Evolutionary conservation across 805 yeast genomes (phyloP).

Genomic region (Metschnikowia sp.): DNA sequence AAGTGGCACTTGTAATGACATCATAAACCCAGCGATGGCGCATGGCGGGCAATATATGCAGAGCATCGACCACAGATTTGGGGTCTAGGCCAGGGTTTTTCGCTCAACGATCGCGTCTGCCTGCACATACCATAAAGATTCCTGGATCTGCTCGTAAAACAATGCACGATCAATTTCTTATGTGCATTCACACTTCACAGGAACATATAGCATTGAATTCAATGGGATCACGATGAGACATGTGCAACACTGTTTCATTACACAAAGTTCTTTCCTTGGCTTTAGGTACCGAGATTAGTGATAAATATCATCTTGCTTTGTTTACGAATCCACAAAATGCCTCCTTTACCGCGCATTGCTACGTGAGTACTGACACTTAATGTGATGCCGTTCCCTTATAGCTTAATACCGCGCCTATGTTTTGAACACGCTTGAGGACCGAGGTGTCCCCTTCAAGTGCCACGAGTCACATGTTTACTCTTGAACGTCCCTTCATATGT

Average conservation of each 20-base stretch:
- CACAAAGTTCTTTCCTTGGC: background rate
- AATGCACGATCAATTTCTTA: background rate
- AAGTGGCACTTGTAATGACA: conserved; percentile 8
- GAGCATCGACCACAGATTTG: background rate
- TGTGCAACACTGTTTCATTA: too few relatives aligned
- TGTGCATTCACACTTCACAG: background rate
- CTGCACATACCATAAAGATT: background rate
- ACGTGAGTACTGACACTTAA: too few relatives aligned
- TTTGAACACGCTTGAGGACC: background rate
- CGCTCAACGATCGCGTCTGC: background rate
- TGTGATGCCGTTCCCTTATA: background rate
- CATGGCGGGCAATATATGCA: background rate
- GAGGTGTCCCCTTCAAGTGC: background rate
- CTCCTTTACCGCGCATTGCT: too few relatives aligned
- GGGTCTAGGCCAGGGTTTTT: conserved; percentile 6
- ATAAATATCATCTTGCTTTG: background rate
- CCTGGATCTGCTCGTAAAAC: conserved; percentile 4
- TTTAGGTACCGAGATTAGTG: background rate
- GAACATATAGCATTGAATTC: background rate
- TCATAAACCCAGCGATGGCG: conserved; percentile 4
- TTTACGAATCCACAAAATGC: too few relatives aligned
- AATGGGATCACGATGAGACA: too few relatives aligned
- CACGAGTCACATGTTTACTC: background rate
- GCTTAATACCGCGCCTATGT: background rate
- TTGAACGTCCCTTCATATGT: background rate